A percentile compares a stretch with the other conserved stretches of the same genome.
phyloP scores from a whole-genome alignment of 2,329 filamentous ascomycete species.

The Cadophora sp. region DNA sequence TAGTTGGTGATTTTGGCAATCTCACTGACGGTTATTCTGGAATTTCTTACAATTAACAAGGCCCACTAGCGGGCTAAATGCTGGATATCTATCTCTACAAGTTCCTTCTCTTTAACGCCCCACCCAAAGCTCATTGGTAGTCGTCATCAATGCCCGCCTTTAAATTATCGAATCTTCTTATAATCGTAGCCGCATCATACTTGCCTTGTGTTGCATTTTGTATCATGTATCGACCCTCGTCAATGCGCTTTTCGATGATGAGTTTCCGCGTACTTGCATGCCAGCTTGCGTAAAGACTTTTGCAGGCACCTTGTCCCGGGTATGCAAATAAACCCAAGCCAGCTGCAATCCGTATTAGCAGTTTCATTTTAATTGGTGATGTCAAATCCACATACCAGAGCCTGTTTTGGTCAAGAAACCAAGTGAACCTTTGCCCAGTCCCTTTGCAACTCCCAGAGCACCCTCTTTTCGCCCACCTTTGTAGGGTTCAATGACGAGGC shows the following conservation, averaged over 20 bases:
- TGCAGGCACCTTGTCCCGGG: background rate
- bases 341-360: background rate
- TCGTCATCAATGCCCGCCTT: background rate
- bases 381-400: background rate
- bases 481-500: conserved; percentile 29
- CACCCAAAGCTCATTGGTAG: background rate
- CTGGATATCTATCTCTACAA: background rate
- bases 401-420: conserved; percentile 29
- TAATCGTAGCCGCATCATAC: background rate
- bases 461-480: conserved; percentile 33
- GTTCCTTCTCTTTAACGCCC: background rate
- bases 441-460: conserved; percentile 28
- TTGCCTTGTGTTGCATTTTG: background rate
- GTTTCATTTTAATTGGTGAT: background rate
- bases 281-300: conserved; percentile 2
- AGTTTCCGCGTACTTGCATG: background rate
- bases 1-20: too few species aligned
- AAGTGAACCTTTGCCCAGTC: conserved; percentile 29
- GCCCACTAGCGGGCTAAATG: too few species aligned
- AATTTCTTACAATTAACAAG: too few species aligned
- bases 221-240: background rate
- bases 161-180: background rate
- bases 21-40: too few species aligned
- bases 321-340: background rate
- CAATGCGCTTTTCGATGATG: background rate